A percentile compares a stretch with the other conserved stretches of the same genome.
Conservation (phyloP, 768 basidiomycete species). For the Termitomyces sp. region DNA sequence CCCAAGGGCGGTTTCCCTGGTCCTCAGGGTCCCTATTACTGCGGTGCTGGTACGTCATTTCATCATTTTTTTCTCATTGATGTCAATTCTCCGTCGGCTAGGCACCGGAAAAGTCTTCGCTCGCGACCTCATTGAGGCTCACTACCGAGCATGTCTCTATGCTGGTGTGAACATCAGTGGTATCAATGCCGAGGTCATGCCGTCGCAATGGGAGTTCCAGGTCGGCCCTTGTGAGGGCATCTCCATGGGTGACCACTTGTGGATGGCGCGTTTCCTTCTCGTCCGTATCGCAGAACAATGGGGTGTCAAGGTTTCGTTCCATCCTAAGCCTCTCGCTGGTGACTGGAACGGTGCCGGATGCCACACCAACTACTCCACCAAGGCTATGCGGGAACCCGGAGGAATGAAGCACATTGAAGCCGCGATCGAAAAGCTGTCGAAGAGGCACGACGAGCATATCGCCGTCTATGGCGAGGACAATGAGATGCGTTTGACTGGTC, state of each 20-base stretch:
- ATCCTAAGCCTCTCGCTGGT: conserved; percentile 94
- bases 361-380: conserved; percentile 97
- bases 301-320: conserved; percentile 97
- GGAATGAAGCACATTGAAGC: conserved; percentile 90
- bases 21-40: conserved; percentile 99
- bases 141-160: conserved; percentile 96
- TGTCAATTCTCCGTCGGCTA: conserved; percentile 21
- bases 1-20: conserved; percentile 99
- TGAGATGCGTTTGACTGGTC: conserved; percentile 91
- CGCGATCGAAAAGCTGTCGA: conserved; percentile 89
- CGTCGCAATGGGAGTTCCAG: conserved; percentile 99
- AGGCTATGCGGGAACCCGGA: conserved; percentile 88
- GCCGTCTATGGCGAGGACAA: conserved; percentile 98
- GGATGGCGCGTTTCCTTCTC: conserved; percentile 98
- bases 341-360: conserved; percentile 99
- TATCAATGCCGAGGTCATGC: conserved; percentile 99
- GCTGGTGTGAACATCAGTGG: conserved; percentile 96
- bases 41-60: conserved; percentile 80
- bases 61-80: background rate
- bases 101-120: conserved; percentile 97
- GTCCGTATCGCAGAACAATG: conserved; percentile 96
- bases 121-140: conserved; percentile 97
- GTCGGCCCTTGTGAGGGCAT: conserved; percentile 98
- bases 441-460: conserved; percentile 92
- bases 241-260: conserved; percentile 98